A percentile compares a stretch with the other conserved stretches of the same genome.
phyloP scores from a whole-genome alignment of 345 rosid species.

The Cardamine resedifolia region DNA sequence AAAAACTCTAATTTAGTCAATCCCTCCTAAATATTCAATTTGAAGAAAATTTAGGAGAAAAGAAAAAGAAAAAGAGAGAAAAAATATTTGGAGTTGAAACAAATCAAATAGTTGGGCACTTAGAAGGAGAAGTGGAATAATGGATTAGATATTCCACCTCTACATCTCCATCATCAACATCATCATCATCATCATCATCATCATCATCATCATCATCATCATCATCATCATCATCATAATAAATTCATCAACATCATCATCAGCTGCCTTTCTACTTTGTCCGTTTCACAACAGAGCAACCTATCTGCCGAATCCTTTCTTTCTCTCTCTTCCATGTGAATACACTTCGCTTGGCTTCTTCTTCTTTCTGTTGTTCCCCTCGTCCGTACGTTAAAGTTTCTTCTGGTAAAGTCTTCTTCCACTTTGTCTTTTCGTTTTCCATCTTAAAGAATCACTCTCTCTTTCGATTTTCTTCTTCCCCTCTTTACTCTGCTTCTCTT shows the following conservation, averaged over 20 bases:
- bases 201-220: slow-evolving; percentile 1
- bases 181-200: slow-evolving; percentile 21
- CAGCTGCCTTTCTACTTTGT: slow-evolving; percentile 63
- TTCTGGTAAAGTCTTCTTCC: too few relatives aligned
- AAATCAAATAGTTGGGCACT: slow-evolving; percentile 1
- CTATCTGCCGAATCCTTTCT: slow-evolving; percentile 38
- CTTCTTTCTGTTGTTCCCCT: slow-evolving; percentile 31
- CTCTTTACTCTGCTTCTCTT: slow-evolving; percentile 24
- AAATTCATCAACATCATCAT: slow-evolving; percentile 26
- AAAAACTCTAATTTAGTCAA: too few relatives aligned
- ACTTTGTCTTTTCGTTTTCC: too few relatives aligned
- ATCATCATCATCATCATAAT: not conserved
- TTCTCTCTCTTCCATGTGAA: slow-evolving; percentile 40
- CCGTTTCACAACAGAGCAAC: slow-evolving; percentile 52
- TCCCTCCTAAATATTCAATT: not conserved
- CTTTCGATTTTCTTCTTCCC: slow-evolving; percentile 20
- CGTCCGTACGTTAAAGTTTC: slow-evolving; percentile 39
- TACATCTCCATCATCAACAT: not conserved
- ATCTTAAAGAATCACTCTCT: slow-evolving; percentile 22
- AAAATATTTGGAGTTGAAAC: not conserved
- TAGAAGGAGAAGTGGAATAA: slow-evolving; percentile 9
- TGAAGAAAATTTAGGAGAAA: not conserved
- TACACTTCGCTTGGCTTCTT: slow-evolving; percentile 35
- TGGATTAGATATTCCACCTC: slow-evolving; percentile 40
- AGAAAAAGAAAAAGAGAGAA: not conserved